A percentile compares a stretch with the other conserved stretches of the same genome.
Evolutionary conservation across 768 basidiomycete genomes (phyloP).

Genomic region (Termitomyces sp.): DNA sequence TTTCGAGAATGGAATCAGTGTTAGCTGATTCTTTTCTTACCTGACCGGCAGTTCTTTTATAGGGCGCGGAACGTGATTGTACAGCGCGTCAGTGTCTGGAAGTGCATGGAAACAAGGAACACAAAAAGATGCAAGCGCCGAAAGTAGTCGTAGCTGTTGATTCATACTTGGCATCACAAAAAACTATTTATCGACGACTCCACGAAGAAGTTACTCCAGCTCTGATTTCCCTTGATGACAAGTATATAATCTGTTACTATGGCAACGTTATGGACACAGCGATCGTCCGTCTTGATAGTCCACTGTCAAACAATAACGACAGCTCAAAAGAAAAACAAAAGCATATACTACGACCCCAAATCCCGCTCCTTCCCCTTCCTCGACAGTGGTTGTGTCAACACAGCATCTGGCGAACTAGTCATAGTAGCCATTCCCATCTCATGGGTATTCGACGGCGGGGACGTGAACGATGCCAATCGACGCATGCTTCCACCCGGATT

Average conservation of each 20-base stretch:
- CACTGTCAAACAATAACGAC: neutral
- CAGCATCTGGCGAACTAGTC: constrained; percentile 9
- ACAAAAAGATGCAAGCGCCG: neutral
- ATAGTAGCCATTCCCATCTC: constrained; percentile 2
- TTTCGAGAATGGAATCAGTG: neutral
- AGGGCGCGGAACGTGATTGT: neutral
- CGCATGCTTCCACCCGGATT: neutral
- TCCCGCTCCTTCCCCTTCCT: constrained; percentile 14
- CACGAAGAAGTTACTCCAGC: neutral
- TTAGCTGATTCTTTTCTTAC: neutral
- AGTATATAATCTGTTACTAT: neutral
- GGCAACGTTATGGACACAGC: neutral
- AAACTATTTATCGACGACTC: neutral
- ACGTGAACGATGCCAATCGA: constrained; percentile 7
- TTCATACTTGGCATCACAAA: neutral
- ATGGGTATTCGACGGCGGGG: neutral
- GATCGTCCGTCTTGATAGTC: neutral
- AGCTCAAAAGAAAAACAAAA: neutral
- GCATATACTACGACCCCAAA: neutral
- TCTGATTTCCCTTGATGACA: neutral
- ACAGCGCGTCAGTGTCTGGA: no score
- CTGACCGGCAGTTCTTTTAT: neutral
- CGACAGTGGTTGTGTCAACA: constrained; percentile 7
- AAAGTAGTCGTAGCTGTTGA: neutral
- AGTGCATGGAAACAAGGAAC: neutral